Evolutionary conservation across 2,329 filamentous ascomycete species (phyloP), one percentile per base, ranked within the genome.

Genomic region (Aspergillus glaucus): DNA sequence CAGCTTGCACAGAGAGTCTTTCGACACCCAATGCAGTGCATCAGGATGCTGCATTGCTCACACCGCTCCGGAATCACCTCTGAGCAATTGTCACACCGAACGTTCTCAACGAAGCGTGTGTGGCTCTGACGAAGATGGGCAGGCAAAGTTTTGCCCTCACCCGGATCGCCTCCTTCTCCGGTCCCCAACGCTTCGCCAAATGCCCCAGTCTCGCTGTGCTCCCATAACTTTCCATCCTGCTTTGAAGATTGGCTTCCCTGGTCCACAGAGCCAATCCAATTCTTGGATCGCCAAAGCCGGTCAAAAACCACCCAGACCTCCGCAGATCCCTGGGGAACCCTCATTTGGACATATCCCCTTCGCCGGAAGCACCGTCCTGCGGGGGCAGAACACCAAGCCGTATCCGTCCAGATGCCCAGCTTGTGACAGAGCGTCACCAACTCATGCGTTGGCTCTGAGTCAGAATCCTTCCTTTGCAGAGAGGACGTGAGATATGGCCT

Each of bases 291-390:
- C 79, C 79, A 82, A 41, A 81, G 62, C 45, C 79, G 69, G 62
- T 82, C 79, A 56, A 80, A 81, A 4, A 80, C 79, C n/a, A 81
- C 79, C 79, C 79, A 82, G 5, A 81, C 79, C 56, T 81, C 79
- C 34, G 75, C 71, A 15, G 75, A 75, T 40, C 77, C 76, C 44
- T 79, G 76, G 0, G 76, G 76, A 44, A 75, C 75, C 45, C 79
- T 71, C 62, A 77, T 76, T 9, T 75, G 72, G 45, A 80, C 77
- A 62, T 82, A 82, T 28, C 79, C 77, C 52, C 77, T 74, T 52
- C 79, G 64, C 48, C 79, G 69, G 54, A 75, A 79, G 58, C 79
- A 82, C 51, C 79, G 68, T 26, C 75, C 75, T 12, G 77, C 79
- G 1, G 79, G 79, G 4, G 76, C 80, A 14, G 79, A 78, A 58